Conservation (phyloP, 345 rosid genomes). For the Balakata baccata region DNA sequence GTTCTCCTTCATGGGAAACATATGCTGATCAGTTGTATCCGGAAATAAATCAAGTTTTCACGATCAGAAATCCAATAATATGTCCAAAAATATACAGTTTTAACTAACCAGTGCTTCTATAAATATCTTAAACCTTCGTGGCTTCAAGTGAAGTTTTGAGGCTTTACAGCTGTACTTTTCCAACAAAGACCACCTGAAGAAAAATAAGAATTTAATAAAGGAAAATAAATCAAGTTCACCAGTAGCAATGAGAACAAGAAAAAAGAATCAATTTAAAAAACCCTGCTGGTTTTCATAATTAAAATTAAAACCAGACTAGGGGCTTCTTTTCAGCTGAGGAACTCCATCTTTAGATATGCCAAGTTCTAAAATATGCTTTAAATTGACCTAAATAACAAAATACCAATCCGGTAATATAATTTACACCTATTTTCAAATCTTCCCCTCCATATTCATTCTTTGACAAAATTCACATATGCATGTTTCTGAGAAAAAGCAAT, state of each 20-base stretch:
- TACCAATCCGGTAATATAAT: too few species aligned
- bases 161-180: constrained; percentile 98
- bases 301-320: neutral
- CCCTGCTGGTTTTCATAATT: neutral
- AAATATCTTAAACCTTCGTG: constrained; percentile 90
- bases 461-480: neutral
- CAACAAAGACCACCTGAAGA: constrained; percentile 94
- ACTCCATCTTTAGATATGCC: too few species aligned
- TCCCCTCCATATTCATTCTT: too few species aligned
- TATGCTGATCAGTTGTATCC: constrained; percentile 25
- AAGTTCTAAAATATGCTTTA: too few species aligned
- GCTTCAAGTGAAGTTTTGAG: constrained; percentile 97
- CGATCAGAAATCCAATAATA: constrained; percentile 11
- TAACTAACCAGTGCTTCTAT: constrained; percentile 92
- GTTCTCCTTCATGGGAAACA: constrained; percentile 65
- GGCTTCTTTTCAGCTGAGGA: too few species aligned
- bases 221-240: neutral
- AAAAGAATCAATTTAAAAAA: too few species aligned
- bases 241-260: too few species aligned
- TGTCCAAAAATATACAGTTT: constrained; percentile 13
- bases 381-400: too few species aligned
- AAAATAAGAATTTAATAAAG: constrained; percentile 9
- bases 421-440: too few species aligned
- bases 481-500: neutral
- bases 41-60: constrained; percentile 22